Evolutionary conservation across 2,329 filamentous ascomycete species (phyloP).

Genomic region (Diaporthe batatas): DNA sequence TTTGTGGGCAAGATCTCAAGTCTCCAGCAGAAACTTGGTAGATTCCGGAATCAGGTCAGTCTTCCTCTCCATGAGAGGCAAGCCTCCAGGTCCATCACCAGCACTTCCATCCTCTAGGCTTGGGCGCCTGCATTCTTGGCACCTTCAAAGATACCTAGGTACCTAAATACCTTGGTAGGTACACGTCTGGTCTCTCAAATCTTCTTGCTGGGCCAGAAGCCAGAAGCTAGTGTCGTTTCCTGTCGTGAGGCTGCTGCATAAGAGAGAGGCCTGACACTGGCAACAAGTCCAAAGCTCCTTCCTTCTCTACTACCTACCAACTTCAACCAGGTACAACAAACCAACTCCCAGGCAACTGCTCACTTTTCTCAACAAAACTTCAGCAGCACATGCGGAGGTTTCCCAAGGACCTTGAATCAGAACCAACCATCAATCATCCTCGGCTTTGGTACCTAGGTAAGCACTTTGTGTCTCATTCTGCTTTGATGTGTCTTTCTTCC

Average conservation of each 20-base stretch:
- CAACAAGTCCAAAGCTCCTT: neutral
- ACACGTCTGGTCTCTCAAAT: neutral
- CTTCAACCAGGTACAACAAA: neutral
- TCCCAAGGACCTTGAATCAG: no score
- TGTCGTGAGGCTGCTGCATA: neutral
- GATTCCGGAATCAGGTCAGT: neutral
- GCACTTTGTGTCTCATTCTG: neutral
- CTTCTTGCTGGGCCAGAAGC: neutral
- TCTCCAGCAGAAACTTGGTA: neutral
- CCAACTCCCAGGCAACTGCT: neutral
- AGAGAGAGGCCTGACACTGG: neutral
- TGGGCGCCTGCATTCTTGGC: neutral
- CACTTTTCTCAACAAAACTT: neutral
- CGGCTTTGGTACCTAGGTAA: neutral
- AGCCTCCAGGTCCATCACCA: neutral
- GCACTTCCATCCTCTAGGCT: neutral
- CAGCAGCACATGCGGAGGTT: neutral
- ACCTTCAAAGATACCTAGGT: no score
- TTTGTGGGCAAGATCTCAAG: neutral
- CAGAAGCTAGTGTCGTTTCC: neutral
- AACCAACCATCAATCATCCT: slow-evolving; percentile 3
- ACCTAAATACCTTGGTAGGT: no score
- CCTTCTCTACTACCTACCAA: neutral
- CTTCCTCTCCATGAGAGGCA: neutral
- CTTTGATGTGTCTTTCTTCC: neutral